These are phyloP conservation scores for Hygrocybe coccinea DNA, from an alignment of 768 basidiomycete species.

Conservation along the genomic window DNA sequence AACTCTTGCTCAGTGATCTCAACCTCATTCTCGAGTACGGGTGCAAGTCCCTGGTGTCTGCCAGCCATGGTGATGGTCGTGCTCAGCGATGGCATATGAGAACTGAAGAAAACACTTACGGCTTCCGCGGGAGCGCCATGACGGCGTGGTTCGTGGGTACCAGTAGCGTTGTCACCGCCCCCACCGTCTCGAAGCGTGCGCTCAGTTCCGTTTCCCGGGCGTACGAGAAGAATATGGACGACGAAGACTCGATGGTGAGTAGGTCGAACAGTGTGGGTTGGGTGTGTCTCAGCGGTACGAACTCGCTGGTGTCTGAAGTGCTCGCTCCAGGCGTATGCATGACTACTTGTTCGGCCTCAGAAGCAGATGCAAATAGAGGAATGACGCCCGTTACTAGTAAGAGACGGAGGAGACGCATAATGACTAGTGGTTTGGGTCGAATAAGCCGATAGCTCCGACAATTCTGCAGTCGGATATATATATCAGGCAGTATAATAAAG, in stretches of 20 bases:
- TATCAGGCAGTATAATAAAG: too few relatives aligned
- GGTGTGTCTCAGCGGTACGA: constrained; percentile 36
- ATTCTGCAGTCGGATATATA: too few relatives aligned
- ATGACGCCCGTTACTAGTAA: too few relatives aligned
- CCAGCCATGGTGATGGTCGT: constrained; percentile 6
- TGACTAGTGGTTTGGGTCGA: too few relatives aligned
- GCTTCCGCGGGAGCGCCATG: constrained; percentile 74
- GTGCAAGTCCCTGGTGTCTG: constrained; percentile 57
- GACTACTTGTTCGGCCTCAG: neutral
- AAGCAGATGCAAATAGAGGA: neutral
- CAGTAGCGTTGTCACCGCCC: constrained; percentile 53
- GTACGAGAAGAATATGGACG: constrained; percentile 82
- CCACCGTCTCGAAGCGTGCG: constrained; percentile 39
- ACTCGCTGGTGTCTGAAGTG: constrained; percentile 3
- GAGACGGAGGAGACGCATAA: too few relatives aligned
- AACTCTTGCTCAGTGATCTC: constrained; percentile 65
- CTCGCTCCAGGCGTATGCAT: neutral
- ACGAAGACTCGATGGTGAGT: constrained; percentile 67
- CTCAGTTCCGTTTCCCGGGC: constrained; percentile 68
- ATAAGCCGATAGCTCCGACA: too few relatives aligned
- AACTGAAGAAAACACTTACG: constrained; percentile 48
- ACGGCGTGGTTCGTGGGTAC: constrained; percentile 87
- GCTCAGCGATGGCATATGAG: neutral
- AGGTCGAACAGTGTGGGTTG: constrained; percentile 67
- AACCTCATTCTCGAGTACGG: constrained; percentile 36